Conservation (phyloP, 805 yeast genomes). For the Saccharomycopsis amapae region DNA sequence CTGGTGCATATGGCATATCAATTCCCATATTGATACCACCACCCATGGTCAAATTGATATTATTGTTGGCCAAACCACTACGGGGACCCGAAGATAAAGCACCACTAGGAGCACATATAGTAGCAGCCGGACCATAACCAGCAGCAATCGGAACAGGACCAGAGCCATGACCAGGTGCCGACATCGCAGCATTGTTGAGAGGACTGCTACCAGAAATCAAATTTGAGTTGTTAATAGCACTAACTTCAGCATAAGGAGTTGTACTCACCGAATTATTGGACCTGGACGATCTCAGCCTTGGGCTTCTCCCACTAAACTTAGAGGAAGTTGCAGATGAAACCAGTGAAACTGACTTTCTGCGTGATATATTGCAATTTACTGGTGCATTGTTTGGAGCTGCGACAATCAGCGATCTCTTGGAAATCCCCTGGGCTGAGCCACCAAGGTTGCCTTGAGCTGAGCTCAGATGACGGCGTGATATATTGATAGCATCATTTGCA, state of each 20-base stretch:
- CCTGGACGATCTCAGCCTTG: too few relatives aligned
- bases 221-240: not conserved
- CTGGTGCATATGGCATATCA: too few relatives aligned
- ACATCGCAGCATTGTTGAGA: not conserved
- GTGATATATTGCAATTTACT: too few relatives aligned
- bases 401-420: constrained; percentile 4
- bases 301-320: constrained; percentile 15
- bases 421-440: not conserved
- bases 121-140: not conserved
- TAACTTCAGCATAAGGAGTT: constrained; percentile 12
- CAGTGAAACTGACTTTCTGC: constrained; percentile 12
- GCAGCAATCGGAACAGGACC: not conserved
- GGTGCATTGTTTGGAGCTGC: too few relatives aligned
- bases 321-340: constrained; percentile 13
- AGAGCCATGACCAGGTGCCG: not conserved
- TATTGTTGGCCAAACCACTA: not conserved
- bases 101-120: not conserved
- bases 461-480: too few relatives aligned
- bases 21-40: too few relatives aligned
- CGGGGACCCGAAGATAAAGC: not conserved
- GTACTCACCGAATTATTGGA: constrained; percentile 11
- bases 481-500: too few relatives aligned
- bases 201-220: too few relatives aligned
- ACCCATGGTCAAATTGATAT: too few relatives aligned
- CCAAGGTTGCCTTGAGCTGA: not conserved